phyloP scores from a whole-genome alignment of 2,329 filamentous ascomycete genomes.

The Penicillium vulpinum region DNA sequence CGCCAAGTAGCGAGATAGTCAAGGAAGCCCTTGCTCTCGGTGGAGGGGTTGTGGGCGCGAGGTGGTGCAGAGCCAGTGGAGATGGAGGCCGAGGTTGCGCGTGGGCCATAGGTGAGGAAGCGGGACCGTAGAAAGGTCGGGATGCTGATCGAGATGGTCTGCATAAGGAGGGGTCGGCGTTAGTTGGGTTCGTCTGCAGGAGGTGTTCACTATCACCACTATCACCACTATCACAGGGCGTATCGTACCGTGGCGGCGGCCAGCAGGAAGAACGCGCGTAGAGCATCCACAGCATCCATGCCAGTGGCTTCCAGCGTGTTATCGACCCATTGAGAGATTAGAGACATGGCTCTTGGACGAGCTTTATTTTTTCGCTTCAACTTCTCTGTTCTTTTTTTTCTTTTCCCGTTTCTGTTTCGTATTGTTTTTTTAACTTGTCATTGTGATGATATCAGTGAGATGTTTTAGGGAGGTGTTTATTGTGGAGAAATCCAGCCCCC shows the following conservation, averaged over 20 bases:
- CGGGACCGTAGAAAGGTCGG: constrained; percentile 54
- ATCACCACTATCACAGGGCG: constrained; percentile 16
- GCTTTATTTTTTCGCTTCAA: background rate
- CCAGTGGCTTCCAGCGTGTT: constrained; percentile 14
- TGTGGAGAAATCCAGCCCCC: constrained; percentile 6
- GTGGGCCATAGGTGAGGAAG: constrained; percentile 63
- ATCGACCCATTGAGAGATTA: constrained; percentile 16
- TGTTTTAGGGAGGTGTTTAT: constrained; percentile 3
- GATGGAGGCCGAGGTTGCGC: constrained; percentile 38
- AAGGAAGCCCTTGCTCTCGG: constrained; percentile 34
- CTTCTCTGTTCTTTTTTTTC: background rate
- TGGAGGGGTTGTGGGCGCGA: constrained; percentile 4
- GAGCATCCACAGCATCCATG: constrained; percentile 29
- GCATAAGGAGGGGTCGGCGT: constrained; percentile 9
- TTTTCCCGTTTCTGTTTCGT: background rate
- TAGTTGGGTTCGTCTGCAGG: constrained; percentile 20
- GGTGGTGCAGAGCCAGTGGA: constrained; percentile 13
- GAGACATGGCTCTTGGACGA: constrained; percentile 6
- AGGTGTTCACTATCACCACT: constrained; percentile 36
- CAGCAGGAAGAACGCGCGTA: constrained; percentile 41
- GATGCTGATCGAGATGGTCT: constrained; percentile 53
- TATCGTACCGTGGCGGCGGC: constrained; percentile 40
- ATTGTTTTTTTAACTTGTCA: background rate
- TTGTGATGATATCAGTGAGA: background rate
- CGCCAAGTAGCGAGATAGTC: constrained; percentile 56